A percentile compares a stretch with the other conserved stretches of the same genome.
phyloP scores from a whole-genome alignment of 2,329 filamentous ascomycete genomes.

The Didymella glomerata region DNA sequence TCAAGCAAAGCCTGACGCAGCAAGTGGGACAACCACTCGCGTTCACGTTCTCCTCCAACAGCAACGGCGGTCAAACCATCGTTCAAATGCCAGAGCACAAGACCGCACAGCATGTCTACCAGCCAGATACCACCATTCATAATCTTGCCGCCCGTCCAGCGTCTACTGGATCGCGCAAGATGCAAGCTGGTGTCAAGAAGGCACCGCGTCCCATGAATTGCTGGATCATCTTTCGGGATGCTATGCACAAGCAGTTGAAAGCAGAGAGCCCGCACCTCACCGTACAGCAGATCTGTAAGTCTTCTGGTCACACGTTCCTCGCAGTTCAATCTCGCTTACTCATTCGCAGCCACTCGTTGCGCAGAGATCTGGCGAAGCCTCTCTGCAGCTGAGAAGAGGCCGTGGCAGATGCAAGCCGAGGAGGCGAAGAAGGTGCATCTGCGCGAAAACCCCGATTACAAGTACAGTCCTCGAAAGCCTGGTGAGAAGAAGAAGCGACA shows the following conservation, averaged over 20 bases:
- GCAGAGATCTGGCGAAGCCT: conserved; percentile 31
- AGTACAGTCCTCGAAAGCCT: conserved; percentile 39
- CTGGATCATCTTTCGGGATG: conserved; percentile 38
- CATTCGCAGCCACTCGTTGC: conserved; percentile 27
- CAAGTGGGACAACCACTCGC: conserved; percentile 15
- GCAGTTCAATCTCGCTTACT: conserved; percentile 9
- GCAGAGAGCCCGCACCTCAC: conserved; percentile 26
- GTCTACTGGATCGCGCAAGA: not conserved
- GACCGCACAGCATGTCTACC: not conserved
- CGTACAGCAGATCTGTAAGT: conserved; percentile 39
- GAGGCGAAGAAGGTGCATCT: conserved; percentile 32
- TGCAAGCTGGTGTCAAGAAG: conserved; percentile 22
- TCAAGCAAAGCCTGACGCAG: conserved; percentile 14
- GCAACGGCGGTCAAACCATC: conserved; percentile 19
- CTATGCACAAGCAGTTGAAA: conserved; percentile 32
- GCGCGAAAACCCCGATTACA: conserved; percentile 37
- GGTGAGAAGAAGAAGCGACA: conserved; percentile 42
- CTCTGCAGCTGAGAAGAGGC: conserved; percentile 24
- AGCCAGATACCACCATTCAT: not conserved
- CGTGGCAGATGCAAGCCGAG: conserved; percentile 30
- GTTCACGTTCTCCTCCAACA: conserved; percentile 10
- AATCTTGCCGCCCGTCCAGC: not conserved
- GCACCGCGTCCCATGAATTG: conserved; percentile 42
- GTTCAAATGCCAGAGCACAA: conserved; percentile 22
- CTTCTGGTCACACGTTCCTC: not conserved